Evolutionary conservation across 345 rosid genomes (phyloP).

Genomic region (Adansonia digitata): DNA sequence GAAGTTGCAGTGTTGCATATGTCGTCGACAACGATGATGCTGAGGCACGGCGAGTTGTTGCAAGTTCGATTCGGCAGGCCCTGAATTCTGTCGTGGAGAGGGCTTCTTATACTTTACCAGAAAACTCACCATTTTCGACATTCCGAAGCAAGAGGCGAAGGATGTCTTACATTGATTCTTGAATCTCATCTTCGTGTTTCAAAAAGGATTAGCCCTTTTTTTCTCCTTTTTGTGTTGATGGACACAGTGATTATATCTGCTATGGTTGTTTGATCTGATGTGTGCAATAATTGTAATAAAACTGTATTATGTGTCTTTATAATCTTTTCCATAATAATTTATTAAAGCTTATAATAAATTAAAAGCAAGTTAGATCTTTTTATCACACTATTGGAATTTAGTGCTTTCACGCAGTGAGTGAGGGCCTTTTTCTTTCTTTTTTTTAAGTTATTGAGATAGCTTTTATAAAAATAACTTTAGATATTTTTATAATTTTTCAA

Average conservation of each 20-base stretch:
- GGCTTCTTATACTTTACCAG: conserved; percentile 25
- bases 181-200: conserved; percentile 35
- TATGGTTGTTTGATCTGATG: not conserved
- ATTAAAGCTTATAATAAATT: too few species aligned
- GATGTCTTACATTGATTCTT: conserved; percentile 37
- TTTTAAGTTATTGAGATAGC: too few species aligned
- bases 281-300: not conserved
- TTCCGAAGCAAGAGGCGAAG: conserved; percentile 42
- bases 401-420: too few species aligned
- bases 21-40: not conserved
- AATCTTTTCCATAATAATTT: too few species aligned
- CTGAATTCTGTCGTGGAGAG: conserved; percentile 41
- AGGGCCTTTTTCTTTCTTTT: too few species aligned
- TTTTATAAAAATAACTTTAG: too few species aligned
- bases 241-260: not conserved
- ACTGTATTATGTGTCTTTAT: too few species aligned
- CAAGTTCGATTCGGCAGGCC: conserved; percentile 29
- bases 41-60: conserved; percentile 18
- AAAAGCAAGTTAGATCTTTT: too few species aligned
- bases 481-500: too few species aligned
- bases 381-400: too few species aligned
- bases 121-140: conserved; percentile 35
- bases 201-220: not conserved
- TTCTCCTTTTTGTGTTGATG: not conserved
- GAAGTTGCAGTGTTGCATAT: conserved; percentile 17